A percentile compares a stretch with the other conserved stretches of the same genome.
phyloP scores from a whole-genome alignment of 768 basidiomycete species.

The Ephemerocybe angulata region DNA sequence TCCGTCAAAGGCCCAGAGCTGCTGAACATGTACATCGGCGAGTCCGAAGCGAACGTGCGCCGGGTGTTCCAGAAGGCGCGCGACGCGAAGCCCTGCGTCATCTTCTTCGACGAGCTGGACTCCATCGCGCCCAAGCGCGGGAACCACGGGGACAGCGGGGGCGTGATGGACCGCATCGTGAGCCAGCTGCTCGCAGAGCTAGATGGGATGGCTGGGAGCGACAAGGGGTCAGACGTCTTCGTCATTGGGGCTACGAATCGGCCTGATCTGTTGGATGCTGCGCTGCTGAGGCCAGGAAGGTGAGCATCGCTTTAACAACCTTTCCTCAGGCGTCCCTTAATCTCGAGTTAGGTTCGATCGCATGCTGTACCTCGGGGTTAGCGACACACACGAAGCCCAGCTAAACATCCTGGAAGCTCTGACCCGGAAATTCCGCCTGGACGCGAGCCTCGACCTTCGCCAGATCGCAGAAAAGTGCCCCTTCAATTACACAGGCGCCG shows the following conservation, averaged over 20 bases:
- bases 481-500: conserved; percentile 95
- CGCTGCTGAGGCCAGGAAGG: conserved; percentile 86
- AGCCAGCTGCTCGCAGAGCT: conserved; percentile 92
- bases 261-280: conserved; percentile 88
- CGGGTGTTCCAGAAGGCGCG: conserved; percentile 86
- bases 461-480: conserved; percentile 71
- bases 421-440: conserved; percentile 87
- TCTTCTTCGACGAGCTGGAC: conserved; percentile 96
- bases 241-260: conserved; percentile 96
- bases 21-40: conserved; percentile 98
- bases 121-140: conserved; percentile 93
- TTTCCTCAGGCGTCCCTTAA: background rate
- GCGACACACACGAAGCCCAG: conserved; percentile 81
- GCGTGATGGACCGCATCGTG: conserved; percentile 97
- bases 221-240: conserved; percentile 70
- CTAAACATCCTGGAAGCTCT: conserved; percentile 83
- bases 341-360: conserved; percentile 84
- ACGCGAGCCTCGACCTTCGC: conserved; percentile 60
- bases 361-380: conserved; percentile 93
- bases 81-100: conserved; percentile 90
- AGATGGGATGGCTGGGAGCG: conserved; percentile 77
- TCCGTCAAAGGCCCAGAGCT: conserved; percentile 96
- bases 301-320: conserved; percentile 27
- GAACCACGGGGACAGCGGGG: conserved; percentile 93
- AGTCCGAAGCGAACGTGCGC: conserved; percentile 96